Percentiles rank a stretch among this genome's conserved stretches.
phyloP scores from a whole-genome alignment of 78 protist genomes.

The Dictyostelium citrinum region DNA sequence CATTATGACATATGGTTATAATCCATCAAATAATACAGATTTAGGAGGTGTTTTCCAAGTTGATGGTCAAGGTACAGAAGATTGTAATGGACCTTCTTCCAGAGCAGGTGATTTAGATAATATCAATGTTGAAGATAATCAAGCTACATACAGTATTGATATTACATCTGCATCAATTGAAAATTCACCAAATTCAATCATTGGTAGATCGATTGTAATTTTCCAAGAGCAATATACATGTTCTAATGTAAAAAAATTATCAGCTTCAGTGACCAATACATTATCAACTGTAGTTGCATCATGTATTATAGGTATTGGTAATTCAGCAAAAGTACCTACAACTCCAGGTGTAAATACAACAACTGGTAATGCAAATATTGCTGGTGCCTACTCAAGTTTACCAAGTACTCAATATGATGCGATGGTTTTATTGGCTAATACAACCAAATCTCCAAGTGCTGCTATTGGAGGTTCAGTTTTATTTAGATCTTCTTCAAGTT shows the following conservation, averaged over 20 bases:
- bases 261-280: not conserved
- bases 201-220: not conserved
- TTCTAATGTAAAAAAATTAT: not conserved
- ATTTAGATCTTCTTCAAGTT: not conserved
- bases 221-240: not conserved
- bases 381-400: not conserved
- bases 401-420: not conserved
- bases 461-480: not conserved
- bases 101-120: not conserved
- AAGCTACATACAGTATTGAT: not conserved
- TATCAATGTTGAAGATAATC: not conserved
- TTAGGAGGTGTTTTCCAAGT: not conserved
- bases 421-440: not conserved
- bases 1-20: not conserved
- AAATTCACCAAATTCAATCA: not conserved
- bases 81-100: not conserved
- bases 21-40: not conserved
- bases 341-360: not conserved
- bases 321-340: not conserved
- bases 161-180: not conserved
- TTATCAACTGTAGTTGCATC: not conserved
- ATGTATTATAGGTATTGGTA: not conserved
- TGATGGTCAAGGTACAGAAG: not conserved
- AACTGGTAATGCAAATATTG: not conserved
- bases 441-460: not conserved